Percentiles rank a stretch among this genome's conserved stretches.
phyloP scores from a whole-genome alignment of 2,329 filamentous ascomycete species.

The Alternaria sp. region DNA sequence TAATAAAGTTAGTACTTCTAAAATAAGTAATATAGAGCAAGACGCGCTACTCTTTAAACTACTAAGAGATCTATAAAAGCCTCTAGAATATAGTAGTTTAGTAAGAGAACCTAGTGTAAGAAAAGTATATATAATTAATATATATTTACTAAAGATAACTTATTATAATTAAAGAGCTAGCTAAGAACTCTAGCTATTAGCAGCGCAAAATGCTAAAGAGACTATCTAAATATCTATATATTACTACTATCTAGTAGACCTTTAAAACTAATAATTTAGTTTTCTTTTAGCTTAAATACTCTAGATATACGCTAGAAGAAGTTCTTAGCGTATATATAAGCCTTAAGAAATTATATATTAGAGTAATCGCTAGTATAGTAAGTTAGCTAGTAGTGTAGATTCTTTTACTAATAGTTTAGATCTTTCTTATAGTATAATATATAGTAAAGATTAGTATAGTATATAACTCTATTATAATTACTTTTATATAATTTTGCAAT shows the following conservation, averaged over 20 bases:
- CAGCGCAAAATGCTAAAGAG: not conserved
- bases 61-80: not conserved
- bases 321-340: not conserved
- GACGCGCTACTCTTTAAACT: not conserved
- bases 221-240: not conserved
- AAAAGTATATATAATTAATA: not conserved
- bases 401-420: not conserved
- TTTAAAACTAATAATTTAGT: not conserved
- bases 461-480: not conserved
- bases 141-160: not conserved
- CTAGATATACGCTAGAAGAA: not conserved
- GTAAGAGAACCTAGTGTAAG: not conserved
- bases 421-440: not conserved
- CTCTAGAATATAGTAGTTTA: not conserved
- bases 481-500: not conserved
- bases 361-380: constrained; percentile 1
- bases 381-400: not conserved
- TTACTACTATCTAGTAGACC: not conserved
- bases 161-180: not conserved
- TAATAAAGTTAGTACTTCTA: not conserved
- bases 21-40: not conserved
- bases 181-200: not conserved
- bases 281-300: not conserved
- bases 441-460: not conserved
- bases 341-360: not conserved